Conservation (phyloP, 768 basidiomycete genomes). For the Hericium alpestre region DNA sequence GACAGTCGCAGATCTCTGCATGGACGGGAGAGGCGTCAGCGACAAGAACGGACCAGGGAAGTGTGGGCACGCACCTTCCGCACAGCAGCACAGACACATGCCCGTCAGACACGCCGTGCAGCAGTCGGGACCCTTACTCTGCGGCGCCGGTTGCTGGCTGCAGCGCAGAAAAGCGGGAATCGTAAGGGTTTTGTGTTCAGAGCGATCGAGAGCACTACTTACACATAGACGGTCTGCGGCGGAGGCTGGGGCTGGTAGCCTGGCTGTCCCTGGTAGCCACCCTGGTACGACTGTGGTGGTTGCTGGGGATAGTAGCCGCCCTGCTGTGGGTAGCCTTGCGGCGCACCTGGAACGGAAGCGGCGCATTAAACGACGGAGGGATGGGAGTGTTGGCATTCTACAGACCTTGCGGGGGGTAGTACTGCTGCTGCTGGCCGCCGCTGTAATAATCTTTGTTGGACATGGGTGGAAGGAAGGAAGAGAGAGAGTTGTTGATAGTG, state of each 20-base stretch:
- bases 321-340: conserved; percentile 33
- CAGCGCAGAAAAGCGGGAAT: conserved; percentile 11
- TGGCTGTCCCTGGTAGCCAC: conserved; percentile 28
- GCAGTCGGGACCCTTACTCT: conserved; percentile 32
- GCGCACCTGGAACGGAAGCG: conserved; percentile 27
- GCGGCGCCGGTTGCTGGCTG: conserved; percentile 39
- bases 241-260: conserved; percentile 51
- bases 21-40: conserved; percentile 1
- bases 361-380: conserved; percentile 15
- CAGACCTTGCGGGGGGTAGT: conserved; percentile 45
- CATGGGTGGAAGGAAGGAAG: not conserved
- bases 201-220: conserved; percentile 20
- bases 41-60: not conserved
- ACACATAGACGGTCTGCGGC: conserved; percentile 79
- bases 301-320: conserved; percentile 68
- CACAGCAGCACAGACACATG: conserved; percentile 56
- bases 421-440: conserved; percentile 40
- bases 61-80: conserved; percentile 43
- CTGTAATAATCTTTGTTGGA: not conserved
- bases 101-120: conserved; percentile 61
- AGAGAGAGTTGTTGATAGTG: not conserved
- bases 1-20: conserved; percentile 65
- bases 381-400: not conserved
- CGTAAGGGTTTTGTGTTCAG: not conserved
- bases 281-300: conserved; percentile 61